These are phyloP conservation scores for Fusarium sterilihyphosum DNA, from an alignment of 2,329 filamentous ascomycete genomes.

Conservation along the genomic window DNA sequence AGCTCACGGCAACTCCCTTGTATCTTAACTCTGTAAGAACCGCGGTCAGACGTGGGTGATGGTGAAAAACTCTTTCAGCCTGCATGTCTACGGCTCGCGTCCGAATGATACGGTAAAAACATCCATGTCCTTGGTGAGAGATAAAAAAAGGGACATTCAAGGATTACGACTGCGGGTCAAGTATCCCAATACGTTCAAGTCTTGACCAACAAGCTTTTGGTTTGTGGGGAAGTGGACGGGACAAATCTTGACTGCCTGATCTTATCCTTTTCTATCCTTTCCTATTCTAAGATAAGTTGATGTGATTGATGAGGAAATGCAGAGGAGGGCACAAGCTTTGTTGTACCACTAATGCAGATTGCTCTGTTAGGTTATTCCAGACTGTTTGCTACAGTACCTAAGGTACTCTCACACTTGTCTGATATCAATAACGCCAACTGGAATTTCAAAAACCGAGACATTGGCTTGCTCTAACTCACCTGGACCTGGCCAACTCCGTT, in stretches of 20 bases:
- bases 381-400: background rate
- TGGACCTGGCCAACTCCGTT: constrained; percentile 1
- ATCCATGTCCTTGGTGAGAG: constrained; percentile 19
- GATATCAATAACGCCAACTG: background rate
- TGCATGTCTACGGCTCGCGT: background rate
- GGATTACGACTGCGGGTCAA: constrained; percentile 29
- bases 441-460: background rate
- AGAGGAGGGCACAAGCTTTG: constrained; percentile 1
- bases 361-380: background rate
- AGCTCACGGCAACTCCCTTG: background rate
- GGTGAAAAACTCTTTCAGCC: background rate
- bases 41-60: background rate
- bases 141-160: constrained; percentile 24
- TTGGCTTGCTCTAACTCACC: background rate
- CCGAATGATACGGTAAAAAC: background rate
- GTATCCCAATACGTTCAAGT: constrained; percentile 26
- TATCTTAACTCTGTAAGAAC: background rate
- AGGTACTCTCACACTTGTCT: background rate
- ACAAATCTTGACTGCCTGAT: constrained; percentile 29
- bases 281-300: background rate
- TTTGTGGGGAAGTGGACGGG: constrained; percentile 35
- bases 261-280: background rate
- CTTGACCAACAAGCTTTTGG: constrained; percentile 34
- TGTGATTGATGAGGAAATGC: background rate
- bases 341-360: constrained; percentile 18